Evolutionary conservation across 768 basidiomycete genomes (phyloP).

Genomic region (Tylopilus vinaceipallidus): DNA sequence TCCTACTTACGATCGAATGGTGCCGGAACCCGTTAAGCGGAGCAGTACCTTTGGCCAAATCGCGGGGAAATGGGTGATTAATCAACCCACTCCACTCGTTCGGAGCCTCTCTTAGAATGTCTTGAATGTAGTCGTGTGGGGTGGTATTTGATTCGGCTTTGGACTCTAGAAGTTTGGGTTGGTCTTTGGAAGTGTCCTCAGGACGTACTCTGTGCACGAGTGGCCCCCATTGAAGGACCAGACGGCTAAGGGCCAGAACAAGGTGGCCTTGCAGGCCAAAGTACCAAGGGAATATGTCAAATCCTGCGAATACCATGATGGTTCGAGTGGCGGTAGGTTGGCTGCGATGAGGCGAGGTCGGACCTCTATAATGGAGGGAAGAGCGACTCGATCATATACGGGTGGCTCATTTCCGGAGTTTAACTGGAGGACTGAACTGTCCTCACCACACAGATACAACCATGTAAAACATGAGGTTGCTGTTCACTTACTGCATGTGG

Average conservation of each 20-base stretch:
- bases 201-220: no score
- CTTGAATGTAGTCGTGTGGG: conserved; percentile 2
- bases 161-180: neutral
- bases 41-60: neutral
- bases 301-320: neutral
- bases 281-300: neutral
- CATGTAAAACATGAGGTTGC: no score
- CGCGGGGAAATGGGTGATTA: neutral
- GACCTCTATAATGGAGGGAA: neutral
- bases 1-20: conserved; percentile 6
- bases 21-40: conserved; percentile 4
- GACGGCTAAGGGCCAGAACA: neutral
- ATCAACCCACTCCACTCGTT: neutral
- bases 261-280: neutral
- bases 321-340: neutral
- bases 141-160: neutral
- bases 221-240: neutral
- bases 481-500: no score
- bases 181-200: neutral
- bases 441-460: no score
- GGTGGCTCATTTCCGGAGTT: no score
- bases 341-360: no score
- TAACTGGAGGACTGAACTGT: no score
- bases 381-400: neutral
- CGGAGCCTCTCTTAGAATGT: neutral